Evolutionary conservation across 345 rosid species (phyloP), one percentile per base, ranked within the genome.

Genomic region (Aquilaria yunnanensis): DNA sequence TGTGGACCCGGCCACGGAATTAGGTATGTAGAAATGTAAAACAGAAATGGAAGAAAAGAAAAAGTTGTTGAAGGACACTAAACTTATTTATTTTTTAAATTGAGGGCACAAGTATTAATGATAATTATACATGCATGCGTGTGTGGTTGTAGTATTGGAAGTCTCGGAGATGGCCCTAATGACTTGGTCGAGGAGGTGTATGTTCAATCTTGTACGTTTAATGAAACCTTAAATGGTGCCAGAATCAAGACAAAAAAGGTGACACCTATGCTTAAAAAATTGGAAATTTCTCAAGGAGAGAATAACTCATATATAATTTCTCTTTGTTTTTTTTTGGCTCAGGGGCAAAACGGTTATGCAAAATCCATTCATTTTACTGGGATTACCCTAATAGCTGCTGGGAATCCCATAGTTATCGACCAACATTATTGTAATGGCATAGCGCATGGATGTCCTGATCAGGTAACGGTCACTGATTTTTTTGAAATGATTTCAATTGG

Each of bases 1-100:
- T 86, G 89, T 32, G 92, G 89, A 16, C 92, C 89, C 11, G 92
- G 87, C 41, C 92, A 86, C 60, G 91, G 91, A 23, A 85, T 85
- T 33, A 79, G 86, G 80, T 79, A 33, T 29, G 50, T 29, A 14
- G n/a, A 14, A 12, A 11, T 53, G 13, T 3, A 2, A 5, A 0
- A 37, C 5, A 0, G 2, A 23, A 23, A 1, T 23, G 23, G 23
- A 23, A 23, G 1, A 23, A 23, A 23, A 23, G 23, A 23, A 23
- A 23, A 23, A 23, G 23, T 9, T 37, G 43, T 65, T 37, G 43
- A 37, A 37, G 43, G 43, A 37, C 43, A 5, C 43, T 5, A 7
- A 9, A 37, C 7, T 37, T 37, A 37, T 3, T 4, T 37, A 9
- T 9, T 37, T 37, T 4, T 37, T 37, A 5, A 43, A 52, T 34